Base-by-base conservation (phyloP, 2,329 filamentous ascomycete species). In the Paraconiothyrium brasiliense region DNA sequence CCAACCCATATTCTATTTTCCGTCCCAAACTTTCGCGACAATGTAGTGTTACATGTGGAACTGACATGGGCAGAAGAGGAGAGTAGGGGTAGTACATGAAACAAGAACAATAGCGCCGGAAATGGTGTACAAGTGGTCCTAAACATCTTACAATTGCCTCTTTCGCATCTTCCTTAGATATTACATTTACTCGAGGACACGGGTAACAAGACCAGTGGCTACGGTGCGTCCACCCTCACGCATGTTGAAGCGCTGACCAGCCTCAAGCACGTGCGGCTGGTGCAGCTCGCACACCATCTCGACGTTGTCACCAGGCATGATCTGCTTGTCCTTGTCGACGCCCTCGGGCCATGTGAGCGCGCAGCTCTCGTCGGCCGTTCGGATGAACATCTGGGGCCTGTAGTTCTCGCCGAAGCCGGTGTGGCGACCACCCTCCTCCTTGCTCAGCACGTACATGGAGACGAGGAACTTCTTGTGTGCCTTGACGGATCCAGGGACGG, bases 241-340 rank as follows among this genome's bases (percentile, higher is more conserved):
- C 78, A 99, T 89, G 86, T 98, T 99, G 88, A 99, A 95, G 75
- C 95, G 92, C 85, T 97, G 93, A 72, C 95, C 94, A 66, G 88
- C 84, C 84, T 99, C 95, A 67, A 97, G 83, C 62, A 94, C 94
- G 75, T 96, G 88, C 66, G 94, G 92, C 82, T 91, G 85, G 82
- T 93, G 88, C 77, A 97, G 89, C 74, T 90, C 88, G 79, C 93
- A 91, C 68, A 95, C 84, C 94, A 99, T 97, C 86, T 99, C 95
- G 70, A 97, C 89, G 83, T 99, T 99, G 87, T 99, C 95, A 81
- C 95, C 95, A 56, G 95, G 95, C 93, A 97, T 96, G 81, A 97
- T 90, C 85, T 93, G 91, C 86, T 92, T 94, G 80, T 83, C 84
- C 67, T 94, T 90, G 80, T 90, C 89, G 65, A 86, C 90, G 65